phyloP scores from a whole-genome alignment of 2,329 filamentous ascomycete genomes.

The Fusarium oxysporum region DNA sequence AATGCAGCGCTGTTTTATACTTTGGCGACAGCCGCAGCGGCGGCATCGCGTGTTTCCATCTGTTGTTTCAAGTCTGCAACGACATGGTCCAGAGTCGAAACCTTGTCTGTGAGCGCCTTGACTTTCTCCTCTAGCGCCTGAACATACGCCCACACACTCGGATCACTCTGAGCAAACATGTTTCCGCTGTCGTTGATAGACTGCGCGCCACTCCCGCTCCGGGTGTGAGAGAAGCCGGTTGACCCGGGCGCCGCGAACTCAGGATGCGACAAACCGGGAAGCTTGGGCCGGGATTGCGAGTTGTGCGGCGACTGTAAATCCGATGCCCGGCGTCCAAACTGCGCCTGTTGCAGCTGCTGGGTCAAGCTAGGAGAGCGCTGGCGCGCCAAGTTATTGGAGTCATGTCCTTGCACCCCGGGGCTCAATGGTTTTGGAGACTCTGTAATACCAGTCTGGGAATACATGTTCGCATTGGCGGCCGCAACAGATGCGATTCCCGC shows the following conservation, averaged over 20 bases:
- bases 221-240: constrained; percentile 47
- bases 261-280: constrained; percentile 53
- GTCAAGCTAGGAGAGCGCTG: constrained; percentile 75
- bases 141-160: constrained; percentile 78
- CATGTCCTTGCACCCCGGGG: constrained; percentile 68
- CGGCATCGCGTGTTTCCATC: constrained; percentile 48
- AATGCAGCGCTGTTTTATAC: constrained; percentile 25
- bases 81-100: constrained; percentile 50
- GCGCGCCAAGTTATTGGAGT: constrained; percentile 61
- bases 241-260: constrained; percentile 50
- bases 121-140: constrained; percentile 73
- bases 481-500: constrained; percentile 63
- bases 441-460: constrained; percentile 79
- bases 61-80: constrained; percentile 51
- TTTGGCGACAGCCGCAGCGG: constrained; percentile 37
- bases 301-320: constrained; percentile 67
- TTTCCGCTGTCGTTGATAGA: constrained; percentile 72
- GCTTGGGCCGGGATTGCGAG: constrained; percentile 54
- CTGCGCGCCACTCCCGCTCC: constrained; percentile 63
- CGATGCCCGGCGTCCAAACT: constrained; percentile 65
- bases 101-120: constrained; percentile 52
- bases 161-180: constrained; percentile 70
- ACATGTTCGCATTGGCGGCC: constrained; percentile 68
- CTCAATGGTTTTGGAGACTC: constrained; percentile 90
- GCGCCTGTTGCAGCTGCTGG: constrained; percentile 73